Percentiles rank a stretch among this genome's conserved stretches.
These are phyloP conservation scores for Pyrus communis DNA, from an alignment of 306 rosid species.

Conservation along the genomic window DNA sequence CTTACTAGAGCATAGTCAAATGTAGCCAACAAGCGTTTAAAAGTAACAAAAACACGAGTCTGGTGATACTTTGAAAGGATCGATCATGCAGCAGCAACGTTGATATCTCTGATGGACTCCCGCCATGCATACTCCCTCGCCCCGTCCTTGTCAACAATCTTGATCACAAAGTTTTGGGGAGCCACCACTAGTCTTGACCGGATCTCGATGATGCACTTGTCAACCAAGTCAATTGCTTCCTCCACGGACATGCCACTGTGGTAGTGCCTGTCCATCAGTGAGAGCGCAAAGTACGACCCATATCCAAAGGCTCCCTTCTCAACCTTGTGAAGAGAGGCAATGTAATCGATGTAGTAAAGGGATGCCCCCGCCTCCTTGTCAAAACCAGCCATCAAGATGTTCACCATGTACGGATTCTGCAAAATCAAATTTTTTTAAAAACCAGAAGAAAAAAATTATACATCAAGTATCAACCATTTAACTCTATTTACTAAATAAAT, in stretches of 20 bases:
- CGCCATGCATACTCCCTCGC: conserved; percentile 91
- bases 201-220: conserved; percentile 73
- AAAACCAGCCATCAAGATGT: conserved; percentile 85
- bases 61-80: not conserved
- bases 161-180: conserved; percentile 92
- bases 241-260: conserved; percentile 74
- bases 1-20: not conserved
- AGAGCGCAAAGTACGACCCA: conserved; percentile 79
- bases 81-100: conserved; percentile 43
- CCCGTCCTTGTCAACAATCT: conserved; percentile 88
- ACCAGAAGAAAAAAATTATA: conserved; percentile 6
- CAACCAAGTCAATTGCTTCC: conserved; percentile 75
- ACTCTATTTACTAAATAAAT: not conserved
- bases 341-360: conserved; percentile 83
- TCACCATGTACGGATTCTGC: conserved; percentile 83
- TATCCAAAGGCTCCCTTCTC: conserved; percentile 96
- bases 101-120: conserved; percentile 48
- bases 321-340: conserved; percentile 95
- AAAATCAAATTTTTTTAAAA: not conserved
- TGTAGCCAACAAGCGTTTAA: not conserved
- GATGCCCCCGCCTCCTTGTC: conserved; percentile 85
- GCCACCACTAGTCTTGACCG: conserved; percentile 75
- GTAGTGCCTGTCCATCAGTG: conserved; percentile 93
- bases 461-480: not conserved
- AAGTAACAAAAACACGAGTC: not conserved